These are phyloP conservation scores for Pseudonitzschia multiseries DNA, from an alignment of 108 stramenopile genomes.

Conservation along the genomic window DNA sequence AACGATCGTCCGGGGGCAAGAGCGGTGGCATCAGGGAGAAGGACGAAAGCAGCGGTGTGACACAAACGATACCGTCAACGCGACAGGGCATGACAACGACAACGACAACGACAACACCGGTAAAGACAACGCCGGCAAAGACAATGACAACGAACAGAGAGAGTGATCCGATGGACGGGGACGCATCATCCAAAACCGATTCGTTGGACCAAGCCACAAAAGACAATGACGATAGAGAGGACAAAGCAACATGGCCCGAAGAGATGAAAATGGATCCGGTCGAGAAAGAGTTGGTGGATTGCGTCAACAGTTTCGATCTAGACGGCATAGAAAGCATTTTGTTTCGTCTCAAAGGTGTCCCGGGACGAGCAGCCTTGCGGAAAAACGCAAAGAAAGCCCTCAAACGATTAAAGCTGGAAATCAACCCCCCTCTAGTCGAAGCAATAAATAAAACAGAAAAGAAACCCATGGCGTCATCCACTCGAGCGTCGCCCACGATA, in stretches of 20 bases:
- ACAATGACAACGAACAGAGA: neutral
- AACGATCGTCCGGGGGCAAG: conserved; percentile 47
- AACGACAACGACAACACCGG: no score
- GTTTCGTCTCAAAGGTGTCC: conserved; percentile 74
- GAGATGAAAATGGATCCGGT: conserved; percentile 36
- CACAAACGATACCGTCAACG: neutral
- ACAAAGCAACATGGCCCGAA: conserved; percentile 19
- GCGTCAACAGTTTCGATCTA: conserved; percentile 58
- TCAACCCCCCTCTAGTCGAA: conserved; percentile 27
- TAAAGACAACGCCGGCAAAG: no score
- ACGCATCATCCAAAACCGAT: neutral
- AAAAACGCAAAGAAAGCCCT: conserved; percentile 92
- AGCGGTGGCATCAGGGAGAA: conserved; percentile 41
- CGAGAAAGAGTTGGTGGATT: conserved; percentile 46
- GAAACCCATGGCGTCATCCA: neutral
- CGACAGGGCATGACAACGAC: neutral
- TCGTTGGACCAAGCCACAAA: neutral
- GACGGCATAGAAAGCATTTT: conserved; percentile 78
- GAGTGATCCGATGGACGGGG: neutral
- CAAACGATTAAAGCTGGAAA: conserved; percentile 63
- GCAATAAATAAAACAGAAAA: conserved; percentile 14
- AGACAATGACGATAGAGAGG: neutral
- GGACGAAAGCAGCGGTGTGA: neutral
- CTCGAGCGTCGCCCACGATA: neutral
- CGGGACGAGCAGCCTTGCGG: conserved; percentile 77